phyloP scores from a whole-genome alignment of 2,329 filamentous ascomycete genomes.

The Epichloe festucae region DNA sequence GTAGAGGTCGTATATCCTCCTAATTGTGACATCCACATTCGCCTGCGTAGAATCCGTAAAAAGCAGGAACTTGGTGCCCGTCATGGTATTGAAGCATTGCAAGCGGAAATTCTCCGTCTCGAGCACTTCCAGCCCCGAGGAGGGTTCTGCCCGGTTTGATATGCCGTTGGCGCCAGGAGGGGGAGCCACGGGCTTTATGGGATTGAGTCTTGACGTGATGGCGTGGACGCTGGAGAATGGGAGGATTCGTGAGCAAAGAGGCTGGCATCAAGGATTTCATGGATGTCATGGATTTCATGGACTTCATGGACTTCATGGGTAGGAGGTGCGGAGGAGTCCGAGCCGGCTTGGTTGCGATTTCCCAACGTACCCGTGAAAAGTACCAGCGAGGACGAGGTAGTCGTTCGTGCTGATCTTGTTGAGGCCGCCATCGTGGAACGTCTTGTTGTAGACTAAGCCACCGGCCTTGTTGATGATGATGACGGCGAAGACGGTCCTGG shows the following conservation, averaged over 20 bases:
- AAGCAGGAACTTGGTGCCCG: conserved; percentile 87
- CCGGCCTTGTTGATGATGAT: conserved; percentile 99
- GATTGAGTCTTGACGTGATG: conserved; percentile 51
- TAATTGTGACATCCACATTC: conserved; percentile 73
- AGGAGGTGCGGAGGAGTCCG: too few species aligned
- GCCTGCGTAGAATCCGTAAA: conserved; percentile 85
- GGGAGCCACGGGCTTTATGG: conserved; percentile 29
- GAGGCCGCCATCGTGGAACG: conserved; percentile 74
- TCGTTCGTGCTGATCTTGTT: conserved; percentile 89
- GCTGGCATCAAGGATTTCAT: too few species aligned
- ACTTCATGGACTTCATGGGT: too few species aligned
- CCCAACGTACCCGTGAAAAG: conserved; percentile 70
- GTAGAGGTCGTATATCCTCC: conserved; percentile 86
- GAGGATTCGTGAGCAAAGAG: conserved; percentile 6
- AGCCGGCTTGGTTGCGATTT: too few species aligned
- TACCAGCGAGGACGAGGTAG: conserved; percentile 90
- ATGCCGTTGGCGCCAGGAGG: conserved; percentile 24
- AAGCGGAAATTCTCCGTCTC: conserved; percentile 90
- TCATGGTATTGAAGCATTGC: conserved; percentile 91
- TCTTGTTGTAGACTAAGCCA: conserved; percentile 89
- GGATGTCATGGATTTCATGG: too few species aligned
- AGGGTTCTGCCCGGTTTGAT: conserved; percentile 43
- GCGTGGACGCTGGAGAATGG: conserved; percentile 44
- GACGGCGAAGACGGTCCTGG: conserved; percentile 85
- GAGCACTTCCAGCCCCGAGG: conserved; percentile 78